These are phyloP conservation scores for Trypanosoma caninum DNA, from an alignment of 208 protist genomes.

Conservation along the genomic window DNA sequence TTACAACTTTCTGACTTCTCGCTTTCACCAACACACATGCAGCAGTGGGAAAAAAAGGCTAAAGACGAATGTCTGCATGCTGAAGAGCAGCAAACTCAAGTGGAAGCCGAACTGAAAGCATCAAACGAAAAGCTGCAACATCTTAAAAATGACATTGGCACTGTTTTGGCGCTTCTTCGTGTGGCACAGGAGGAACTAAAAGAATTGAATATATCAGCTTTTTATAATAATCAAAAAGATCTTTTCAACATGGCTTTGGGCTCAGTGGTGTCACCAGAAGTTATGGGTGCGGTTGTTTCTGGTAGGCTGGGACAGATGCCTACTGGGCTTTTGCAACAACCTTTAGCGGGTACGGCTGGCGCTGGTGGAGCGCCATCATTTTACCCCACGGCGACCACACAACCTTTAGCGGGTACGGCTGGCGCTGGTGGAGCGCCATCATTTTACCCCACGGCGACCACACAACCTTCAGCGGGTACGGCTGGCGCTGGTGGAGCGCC, in stretches of 20 bases:
- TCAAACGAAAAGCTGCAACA: conserved; percentile 30
- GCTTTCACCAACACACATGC: conserved; percentile 19
- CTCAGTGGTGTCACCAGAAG: no score
- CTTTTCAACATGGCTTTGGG: neutral
- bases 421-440: no score
- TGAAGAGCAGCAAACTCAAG: conserved; percentile 29
- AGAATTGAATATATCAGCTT: conserved; percentile 27
- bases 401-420: no score
- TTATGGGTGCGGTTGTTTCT: no score
- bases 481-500: neutral
- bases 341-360: no score
- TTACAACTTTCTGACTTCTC: conserved; percentile 42
- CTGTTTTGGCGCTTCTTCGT: conserved; percentile 42
- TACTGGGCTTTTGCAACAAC: no score
- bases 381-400: no score
- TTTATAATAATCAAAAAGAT: conserved; percentile 21
- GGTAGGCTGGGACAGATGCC: no score
- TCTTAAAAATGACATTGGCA: conserved; percentile 52
- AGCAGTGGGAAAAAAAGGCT: conserved; percentile 32
- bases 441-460: no score
- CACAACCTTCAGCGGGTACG: neutral
- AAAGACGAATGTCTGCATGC: conserved; percentile 40
- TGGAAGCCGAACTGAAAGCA: conserved; percentile 28
- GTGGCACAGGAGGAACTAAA: conserved; percentile 51
- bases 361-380: no score